These are phyloP conservation scores for Leucosporidium creatinivorum DNA, from an alignment of 768 basidiomycete species.

Conservation along the genomic window DNA sequence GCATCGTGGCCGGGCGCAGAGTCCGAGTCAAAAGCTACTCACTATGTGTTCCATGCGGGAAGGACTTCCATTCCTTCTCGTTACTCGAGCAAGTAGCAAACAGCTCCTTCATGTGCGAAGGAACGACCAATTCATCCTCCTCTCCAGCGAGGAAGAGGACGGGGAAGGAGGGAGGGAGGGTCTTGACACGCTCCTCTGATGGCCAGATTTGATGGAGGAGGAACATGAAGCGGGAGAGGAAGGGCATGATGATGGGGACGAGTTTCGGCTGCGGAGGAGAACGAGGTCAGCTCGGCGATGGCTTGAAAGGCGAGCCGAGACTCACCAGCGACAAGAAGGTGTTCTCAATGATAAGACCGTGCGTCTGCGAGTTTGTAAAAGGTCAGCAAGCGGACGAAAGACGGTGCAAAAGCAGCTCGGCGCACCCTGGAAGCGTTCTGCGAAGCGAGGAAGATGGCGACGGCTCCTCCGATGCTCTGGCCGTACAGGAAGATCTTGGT, in stretches of 20 bases:
- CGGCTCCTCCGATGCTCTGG: constrained; percentile 86
- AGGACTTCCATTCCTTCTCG: constrained; percentile 40
- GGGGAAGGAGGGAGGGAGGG: constrained; percentile 46
- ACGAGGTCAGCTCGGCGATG: not conserved
- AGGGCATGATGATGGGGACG: constrained; percentile 71
- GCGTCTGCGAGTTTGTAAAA: constrained; percentile 48
- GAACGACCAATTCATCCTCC: constrained; percentile 65
- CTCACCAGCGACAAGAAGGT: constrained; percentile 70
- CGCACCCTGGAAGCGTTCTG: constrained; percentile 62
- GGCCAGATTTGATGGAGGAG: constrained; percentile 86
- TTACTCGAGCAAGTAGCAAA: constrained; percentile 33
- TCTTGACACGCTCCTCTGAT: constrained; percentile 57
- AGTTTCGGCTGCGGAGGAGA: constrained; percentile 50
- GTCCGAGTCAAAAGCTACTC: not conserved
- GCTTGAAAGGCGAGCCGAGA: not conserved
- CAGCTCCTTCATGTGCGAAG: constrained; percentile 61
- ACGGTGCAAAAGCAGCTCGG: constrained; percentile 1
- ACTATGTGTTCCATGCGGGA: constrained; percentile 40
- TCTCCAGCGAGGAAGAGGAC: constrained; percentile 75
- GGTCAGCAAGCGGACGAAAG: constrained; percentile 3
- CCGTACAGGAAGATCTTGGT: constrained; percentile 71
- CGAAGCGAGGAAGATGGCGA: constrained; percentile 77
- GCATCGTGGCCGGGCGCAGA: not conserved
- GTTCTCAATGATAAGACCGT: constrained; percentile 81
- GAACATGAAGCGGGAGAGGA: constrained; percentile 59